These are phyloP conservation scores for Chaetoscypha palmicola DNA, from an alignment of 2,329 filamentous ascomycete genomes.

Conservation along the genomic window DNA sequence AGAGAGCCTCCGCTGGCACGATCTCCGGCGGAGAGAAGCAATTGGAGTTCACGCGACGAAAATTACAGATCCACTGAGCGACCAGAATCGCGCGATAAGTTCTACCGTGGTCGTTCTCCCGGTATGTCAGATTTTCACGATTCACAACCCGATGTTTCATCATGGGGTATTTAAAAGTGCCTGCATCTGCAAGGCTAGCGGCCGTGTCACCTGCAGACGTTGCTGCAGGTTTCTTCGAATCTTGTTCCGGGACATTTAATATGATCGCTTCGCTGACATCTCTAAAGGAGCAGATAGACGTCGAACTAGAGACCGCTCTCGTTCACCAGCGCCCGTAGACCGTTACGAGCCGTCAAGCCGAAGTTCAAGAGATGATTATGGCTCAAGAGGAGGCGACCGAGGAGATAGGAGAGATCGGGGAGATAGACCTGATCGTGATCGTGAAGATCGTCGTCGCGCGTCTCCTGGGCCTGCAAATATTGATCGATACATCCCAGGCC, in stretches of 20 bases:
- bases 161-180: slow-evolving; percentile 2
- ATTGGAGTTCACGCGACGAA: slow-evolving; percentile 31
- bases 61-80: slow-evolving; percentile 25
- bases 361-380: slow-evolving; percentile 58
- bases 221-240: neutral
- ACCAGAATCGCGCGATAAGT: slow-evolving; percentile 48
- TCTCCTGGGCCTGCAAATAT: slow-evolving; percentile 61
- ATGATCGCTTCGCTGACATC: slow-evolving; percentile 16
- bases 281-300: slow-evolving; percentile 46
- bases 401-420: slow-evolving; percentile 30
- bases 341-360: slow-evolving; percentile 67
- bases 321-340: slow-evolving; percentile 64
- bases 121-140: slow-evolving; percentile 51
- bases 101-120: slow-evolving; percentile 62
- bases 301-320: slow-evolving; percentile 53
- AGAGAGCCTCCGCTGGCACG: slow-evolving; percentile 28
- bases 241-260: neutral
- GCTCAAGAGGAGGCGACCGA: slow-evolving; percentile 26
- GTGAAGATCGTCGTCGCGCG: slow-evolving; percentile 57
- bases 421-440: slow-evolving; percentile 20
- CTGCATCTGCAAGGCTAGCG: slow-evolving; percentile 12
- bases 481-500: slow-evolving; percentile 77
- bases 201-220: neutral
- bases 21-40: slow-evolving; percentile 30
- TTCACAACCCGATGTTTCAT: neutral